These are phyloP conservation scores for Gnomoniopsis sp. DNA, from an alignment of 2,329 filamentous ascomycete species.

Conservation along the genomic window DNA sequence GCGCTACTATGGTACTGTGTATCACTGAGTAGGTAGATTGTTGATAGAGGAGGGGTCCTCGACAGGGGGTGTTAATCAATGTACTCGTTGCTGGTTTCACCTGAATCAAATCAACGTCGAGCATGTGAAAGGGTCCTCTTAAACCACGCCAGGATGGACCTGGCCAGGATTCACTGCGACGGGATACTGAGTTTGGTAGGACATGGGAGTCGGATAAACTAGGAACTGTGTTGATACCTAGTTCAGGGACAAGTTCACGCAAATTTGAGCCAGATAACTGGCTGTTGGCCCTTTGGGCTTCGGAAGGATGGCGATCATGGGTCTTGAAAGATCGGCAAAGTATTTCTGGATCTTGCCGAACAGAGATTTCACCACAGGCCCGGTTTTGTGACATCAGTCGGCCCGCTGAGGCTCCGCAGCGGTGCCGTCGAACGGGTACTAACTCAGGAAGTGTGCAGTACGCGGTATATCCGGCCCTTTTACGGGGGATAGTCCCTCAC, in stretches of 20 bases:
- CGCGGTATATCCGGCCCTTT: constrained; percentile 10
- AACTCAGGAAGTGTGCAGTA: neutral
- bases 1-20: too few relatives aligned
- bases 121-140: constrained; percentile 14
- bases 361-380: constrained; percentile 17
- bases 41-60: too few relatives aligned
- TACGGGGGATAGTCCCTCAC: constrained; percentile 2
- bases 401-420: constrained; percentile 13
- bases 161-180: neutral
- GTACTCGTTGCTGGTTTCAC: neutral
- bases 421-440: constrained; percentile 6
- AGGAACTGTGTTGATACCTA: too few relatives aligned
- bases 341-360: constrained; percentile 10
- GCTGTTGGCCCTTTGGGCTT: neutral
- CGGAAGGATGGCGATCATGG: constrained; percentile 8
- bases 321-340: neutral
- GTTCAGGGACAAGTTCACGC: neutral
- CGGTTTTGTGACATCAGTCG: constrained; percentile 18
- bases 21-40: too few relatives aligned
- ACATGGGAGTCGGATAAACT: neutral
- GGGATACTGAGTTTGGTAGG: neutral
- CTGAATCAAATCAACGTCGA: constrained; percentile 8
- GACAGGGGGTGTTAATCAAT: constrained; percentile 7
- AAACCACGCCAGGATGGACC: neutral
- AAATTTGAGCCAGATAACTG: too few relatives aligned